These are phyloP conservation scores for Ogataea pini DNA, from an alignment of 805 yeast genomes.

Conservation along the genomic window DNA sequence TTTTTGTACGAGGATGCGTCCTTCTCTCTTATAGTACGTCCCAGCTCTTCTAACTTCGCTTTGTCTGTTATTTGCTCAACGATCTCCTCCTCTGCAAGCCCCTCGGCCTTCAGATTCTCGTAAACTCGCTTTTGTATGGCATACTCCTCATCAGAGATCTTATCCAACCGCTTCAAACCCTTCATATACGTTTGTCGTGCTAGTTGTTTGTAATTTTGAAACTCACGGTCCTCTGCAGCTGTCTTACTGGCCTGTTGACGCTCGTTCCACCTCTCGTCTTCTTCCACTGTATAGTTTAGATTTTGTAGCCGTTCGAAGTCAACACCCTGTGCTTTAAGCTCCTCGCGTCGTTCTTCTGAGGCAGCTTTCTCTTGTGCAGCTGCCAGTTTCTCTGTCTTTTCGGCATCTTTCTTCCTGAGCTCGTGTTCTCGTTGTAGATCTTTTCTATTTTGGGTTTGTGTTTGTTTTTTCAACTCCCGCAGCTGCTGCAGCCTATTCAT, in stretches of 20 bases:
- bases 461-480: constrained; percentile 30
- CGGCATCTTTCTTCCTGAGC: constrained; percentile 25
- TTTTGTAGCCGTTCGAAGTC: constrained; percentile 45
- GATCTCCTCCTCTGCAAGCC: constrained; percentile 28
- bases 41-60: constrained; percentile 35
- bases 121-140: constrained; percentile 37
- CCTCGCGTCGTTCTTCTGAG: constrained; percentile 40
- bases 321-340: constrained; percentile 39
- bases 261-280: constrained; percentile 62
- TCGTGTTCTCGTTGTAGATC: constrained; percentile 41
- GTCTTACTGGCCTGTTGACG: constrained; percentile 35
- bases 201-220: constrained; percentile 51
- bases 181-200: constrained; percentile 65
- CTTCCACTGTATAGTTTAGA: constrained; percentile 62
- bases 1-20: constrained; percentile 40
- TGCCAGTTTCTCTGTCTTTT: constrained; percentile 31
- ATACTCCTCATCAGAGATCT: constrained; percentile 41
- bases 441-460: constrained; percentile 33
- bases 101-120: constrained; percentile 23
- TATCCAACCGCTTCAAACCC: constrained; percentile 42
- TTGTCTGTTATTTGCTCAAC: constrained; percentile 37
- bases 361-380: constrained; percentile 39
- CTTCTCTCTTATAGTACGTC: constrained; percentile 36
- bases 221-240: constrained; percentile 39
- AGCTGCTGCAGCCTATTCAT: constrained; percentile 30